A percentile compares a stretch with the other conserved stretches of the same genome.
Conservation (phyloP, 2,329 filamentous ascomycete species). For the Didymella pinodella region DNA sequence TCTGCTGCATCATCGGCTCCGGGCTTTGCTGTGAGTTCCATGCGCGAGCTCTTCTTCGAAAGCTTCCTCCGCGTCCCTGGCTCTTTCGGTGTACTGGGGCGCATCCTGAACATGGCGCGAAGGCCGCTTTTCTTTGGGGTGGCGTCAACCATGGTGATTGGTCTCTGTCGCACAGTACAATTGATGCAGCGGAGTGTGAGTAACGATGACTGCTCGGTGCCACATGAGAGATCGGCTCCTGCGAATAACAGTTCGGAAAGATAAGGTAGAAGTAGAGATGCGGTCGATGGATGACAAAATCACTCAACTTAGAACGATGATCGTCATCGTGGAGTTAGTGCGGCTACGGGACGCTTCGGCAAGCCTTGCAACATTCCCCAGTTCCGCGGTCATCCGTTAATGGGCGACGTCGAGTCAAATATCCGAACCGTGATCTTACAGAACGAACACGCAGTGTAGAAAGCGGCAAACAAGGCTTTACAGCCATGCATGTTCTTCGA, state of each 20-base stretch:
- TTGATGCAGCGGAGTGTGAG: background rate
- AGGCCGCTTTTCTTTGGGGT: constrained; percentile 34
- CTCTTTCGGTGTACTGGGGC: constrained; percentile 27
- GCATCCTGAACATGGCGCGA: constrained; percentile 33
- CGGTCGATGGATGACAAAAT: constrained; percentile 14
- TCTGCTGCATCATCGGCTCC: constrained; percentile 21
- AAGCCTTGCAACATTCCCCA: constrained; percentile 4
- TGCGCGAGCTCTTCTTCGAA: constrained; percentile 34
- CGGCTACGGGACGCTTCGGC: constrained; percentile 17
- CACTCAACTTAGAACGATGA: constrained; percentile 14
- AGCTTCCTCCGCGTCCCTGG: constrained; percentile 32
- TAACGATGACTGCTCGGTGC: background rate
- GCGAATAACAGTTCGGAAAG: background rate
- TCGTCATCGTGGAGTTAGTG: constrained; percentile 22
- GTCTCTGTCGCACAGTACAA: background rate
- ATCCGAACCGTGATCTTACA: background rate
- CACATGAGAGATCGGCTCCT: constrained; percentile 5
- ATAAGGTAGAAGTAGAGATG: constrained; percentile 7
- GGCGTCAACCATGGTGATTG: constrained; percentile 27
- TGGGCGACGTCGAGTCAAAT: background rate
- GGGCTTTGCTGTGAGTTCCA: constrained; percentile 18
- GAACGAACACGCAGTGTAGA: background rate
- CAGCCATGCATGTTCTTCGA: background rate
- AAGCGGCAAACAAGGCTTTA: background rate
- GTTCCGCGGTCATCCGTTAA: constrained; percentile 16